A percentile compares a stretch with the other conserved stretches of the same genome.
Conservation (phyloP, 23 red algal species). For the Gracilaria caudata region DNA sequence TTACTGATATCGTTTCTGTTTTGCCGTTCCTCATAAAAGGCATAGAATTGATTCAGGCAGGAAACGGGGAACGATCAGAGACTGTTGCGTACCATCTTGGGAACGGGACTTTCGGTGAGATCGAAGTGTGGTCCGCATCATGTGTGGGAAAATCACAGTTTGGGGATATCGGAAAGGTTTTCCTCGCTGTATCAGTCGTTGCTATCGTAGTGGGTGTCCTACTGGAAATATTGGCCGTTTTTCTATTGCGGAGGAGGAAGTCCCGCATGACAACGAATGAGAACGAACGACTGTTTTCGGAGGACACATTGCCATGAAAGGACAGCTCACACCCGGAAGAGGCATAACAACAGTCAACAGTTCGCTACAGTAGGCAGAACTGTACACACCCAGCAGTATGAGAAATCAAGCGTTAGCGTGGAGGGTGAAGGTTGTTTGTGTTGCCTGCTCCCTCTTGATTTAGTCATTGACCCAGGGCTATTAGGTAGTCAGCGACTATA, state of each 20-base stretch:
- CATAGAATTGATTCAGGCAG: slow-evolving; percentile 19
- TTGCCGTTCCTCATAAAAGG: slow-evolving; percentile 56
- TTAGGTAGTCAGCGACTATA: neutral
- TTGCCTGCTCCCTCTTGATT: too few relatives aligned
- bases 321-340: too few relatives aligned
- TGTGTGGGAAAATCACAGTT: slow-evolving; percentile 22
- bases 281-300: neutral
- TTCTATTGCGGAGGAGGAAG: neutral
- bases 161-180: neutral
- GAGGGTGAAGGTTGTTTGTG: too few relatives aligned
- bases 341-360: neutral
- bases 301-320: neutral
- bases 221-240: slow-evolving; percentile 4
- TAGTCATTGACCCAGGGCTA: too few relatives aligned
- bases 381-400: too few relatives aligned
- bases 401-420: too few relatives aligned
- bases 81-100: slow-evolving; percentile 22
- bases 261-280: neutral
- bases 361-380: too few relatives aligned
- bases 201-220: neutral
- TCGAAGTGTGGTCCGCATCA: slow-evolving; percentile 17
- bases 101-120: slow-evolving; percentile 7
- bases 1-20: slow-evolving; percentile 36
- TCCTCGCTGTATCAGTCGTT: slow-evolving; percentile 8
- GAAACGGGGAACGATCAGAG: neutral